phyloP scores from a whole-genome alignment of 805 yeast species.

The Ogataea minuta region DNA sequence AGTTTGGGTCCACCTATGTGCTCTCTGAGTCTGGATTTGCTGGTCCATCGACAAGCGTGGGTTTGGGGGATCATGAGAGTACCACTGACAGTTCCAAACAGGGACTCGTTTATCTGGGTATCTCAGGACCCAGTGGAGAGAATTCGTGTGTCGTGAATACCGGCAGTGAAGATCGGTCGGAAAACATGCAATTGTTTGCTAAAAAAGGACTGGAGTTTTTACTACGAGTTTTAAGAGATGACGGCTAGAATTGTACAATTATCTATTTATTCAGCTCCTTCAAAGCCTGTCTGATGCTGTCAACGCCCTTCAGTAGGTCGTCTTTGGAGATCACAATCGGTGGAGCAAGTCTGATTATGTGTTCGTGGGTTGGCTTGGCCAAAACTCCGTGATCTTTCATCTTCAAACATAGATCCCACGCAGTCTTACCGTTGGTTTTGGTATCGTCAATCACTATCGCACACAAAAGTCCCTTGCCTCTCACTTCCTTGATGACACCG shows the following conservation, averaged over 20 bases:
- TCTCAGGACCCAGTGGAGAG: constrained; percentile 63
- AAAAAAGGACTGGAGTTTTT: constrained; percentile 59
- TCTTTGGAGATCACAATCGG: constrained; percentile 89
- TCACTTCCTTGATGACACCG: constrained; percentile 57
- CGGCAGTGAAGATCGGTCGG: constrained; percentile 48
- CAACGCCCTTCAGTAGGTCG: constrained; percentile 80
- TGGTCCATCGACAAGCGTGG: constrained; percentile 56
- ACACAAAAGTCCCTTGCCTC: constrained; percentile 84
- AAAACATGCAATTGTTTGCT: constrained; percentile 78
- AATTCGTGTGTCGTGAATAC: constrained; percentile 46
- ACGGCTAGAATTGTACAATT: constrained; percentile 27
- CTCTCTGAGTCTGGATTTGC: constrained; percentile 88
- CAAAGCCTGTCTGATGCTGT: constrained; percentile 62
- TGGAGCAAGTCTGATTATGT: constrained; percentile 94
- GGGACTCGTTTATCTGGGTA: constrained; percentile 72
- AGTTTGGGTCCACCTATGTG: constrained; percentile 79
- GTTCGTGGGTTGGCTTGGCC: constrained; percentile 96
- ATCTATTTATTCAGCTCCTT: constrained; percentile 50
- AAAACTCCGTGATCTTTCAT: constrained; percentile 87
- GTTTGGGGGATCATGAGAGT: constrained; percentile 33
- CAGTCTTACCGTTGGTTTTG: constrained; percentile 83
- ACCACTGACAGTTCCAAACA: constrained; percentile 36
- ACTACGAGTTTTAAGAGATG: constrained; percentile 43
- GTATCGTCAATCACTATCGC: constrained; percentile 89
- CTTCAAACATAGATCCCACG: constrained; percentile 92